phyloP scores from a whole-genome alignment of 2,329 filamentous ascomycete species.

The Sarocladium kiliense region DNA sequence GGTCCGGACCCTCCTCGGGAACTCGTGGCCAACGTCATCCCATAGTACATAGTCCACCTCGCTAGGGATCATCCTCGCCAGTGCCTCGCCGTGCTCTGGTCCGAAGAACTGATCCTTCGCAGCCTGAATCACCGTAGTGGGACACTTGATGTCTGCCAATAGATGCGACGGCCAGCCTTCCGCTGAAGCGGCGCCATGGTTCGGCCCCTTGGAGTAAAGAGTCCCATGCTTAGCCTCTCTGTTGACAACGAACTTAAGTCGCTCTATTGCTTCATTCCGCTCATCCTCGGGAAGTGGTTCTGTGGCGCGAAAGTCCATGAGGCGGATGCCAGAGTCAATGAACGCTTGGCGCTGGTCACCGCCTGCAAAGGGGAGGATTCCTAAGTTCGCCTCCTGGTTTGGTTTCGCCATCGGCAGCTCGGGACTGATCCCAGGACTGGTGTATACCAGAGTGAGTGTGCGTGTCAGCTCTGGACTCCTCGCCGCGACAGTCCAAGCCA shows the following conservation, averaged over 20 bases:
- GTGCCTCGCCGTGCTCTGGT: constrained; percentile 18
- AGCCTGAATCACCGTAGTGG: constrained; percentile 22
- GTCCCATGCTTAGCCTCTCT: constrained; percentile 16
- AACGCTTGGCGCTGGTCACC: not conserved
- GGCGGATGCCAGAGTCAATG: not conserved
- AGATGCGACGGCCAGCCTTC: constrained; percentile 18
- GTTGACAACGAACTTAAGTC: not conserved
- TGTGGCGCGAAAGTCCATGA: not conserved
- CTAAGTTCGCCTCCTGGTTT: constrained; percentile 10
- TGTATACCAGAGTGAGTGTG: constrained; percentile 20
- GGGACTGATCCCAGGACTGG: constrained; percentile 16
- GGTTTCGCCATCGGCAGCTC: constrained; percentile 14
- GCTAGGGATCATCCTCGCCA: constrained; percentile 10
- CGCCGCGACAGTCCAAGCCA: constrained; percentile 18
- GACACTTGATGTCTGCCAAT: constrained; percentile 19
- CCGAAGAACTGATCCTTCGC: constrained; percentile 24
- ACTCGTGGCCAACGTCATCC: constrained; percentile 10
- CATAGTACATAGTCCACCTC: constrained; percentile 9
- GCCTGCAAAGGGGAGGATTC: not conserved
- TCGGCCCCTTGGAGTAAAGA: constrained; percentile 19
- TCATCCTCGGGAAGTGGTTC: not conserved
- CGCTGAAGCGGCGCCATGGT: constrained; percentile 20
- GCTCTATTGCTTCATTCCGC: not conserved
- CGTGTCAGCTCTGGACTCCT: constrained; percentile 13
- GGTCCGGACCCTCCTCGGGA: constrained; percentile 2